Conservation (phyloP, 148 eudicot genomes). For the Cornus kousa region DNA sequence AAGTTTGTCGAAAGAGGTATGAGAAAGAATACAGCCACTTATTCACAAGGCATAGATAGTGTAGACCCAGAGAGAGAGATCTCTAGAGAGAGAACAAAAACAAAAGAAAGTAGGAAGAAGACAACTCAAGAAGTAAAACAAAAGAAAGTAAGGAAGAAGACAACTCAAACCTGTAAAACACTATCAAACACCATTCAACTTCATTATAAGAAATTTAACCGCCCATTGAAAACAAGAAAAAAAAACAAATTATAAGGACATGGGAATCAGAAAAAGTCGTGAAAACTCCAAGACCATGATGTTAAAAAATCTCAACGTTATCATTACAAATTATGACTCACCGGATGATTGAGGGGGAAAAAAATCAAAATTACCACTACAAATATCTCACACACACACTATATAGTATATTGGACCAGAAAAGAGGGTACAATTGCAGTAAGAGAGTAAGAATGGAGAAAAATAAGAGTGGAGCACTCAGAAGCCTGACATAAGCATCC, state of each 20-base stretch:
- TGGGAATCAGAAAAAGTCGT: conserved; percentile 5
- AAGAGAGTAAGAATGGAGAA: no score
- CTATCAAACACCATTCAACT: neutral
- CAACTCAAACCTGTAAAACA: neutral
- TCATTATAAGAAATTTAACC: neutral
- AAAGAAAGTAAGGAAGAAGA: neutral
- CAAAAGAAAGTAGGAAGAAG: no score
- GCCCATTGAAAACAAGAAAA: no score
- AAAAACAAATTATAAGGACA: no score
- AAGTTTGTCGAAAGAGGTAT: conserved; percentile 41
- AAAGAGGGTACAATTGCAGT: neutral
- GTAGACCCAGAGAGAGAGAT: conserved; percentile 15
- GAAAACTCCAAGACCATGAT: no score
- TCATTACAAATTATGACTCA: no score
- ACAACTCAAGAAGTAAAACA: neutral
- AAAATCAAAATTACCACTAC: no score
- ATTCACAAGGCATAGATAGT: conserved; percentile 23
- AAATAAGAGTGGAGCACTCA: neutral
- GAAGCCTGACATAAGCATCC: neutral
- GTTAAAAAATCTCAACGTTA: no score
- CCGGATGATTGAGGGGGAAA: no score
- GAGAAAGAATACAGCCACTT: conserved; percentile 15
- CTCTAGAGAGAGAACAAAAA: no score
- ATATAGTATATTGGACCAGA: no score
- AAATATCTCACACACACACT: no score